Conservation (phyloP, 306 rosid genomes). For the Dryas alaskensis region DNA sequence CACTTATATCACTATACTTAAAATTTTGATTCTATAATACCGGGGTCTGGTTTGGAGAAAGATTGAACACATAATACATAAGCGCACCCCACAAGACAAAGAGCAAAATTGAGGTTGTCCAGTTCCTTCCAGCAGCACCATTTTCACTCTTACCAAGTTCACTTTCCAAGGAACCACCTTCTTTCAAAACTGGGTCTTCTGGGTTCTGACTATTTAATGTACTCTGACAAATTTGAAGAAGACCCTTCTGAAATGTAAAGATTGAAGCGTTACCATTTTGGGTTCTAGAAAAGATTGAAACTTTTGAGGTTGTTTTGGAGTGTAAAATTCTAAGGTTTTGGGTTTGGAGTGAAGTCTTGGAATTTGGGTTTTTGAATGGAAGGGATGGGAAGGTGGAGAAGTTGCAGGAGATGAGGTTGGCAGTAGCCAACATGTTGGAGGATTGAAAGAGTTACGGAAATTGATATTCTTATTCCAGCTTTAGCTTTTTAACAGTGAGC, state of each 20-base stretch:
- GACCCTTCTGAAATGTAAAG: constrained; percentile 22
- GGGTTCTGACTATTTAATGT: constrained; percentile 31
- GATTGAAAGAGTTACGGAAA: background rate
- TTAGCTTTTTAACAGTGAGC: background rate
- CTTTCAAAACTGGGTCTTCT: constrained; percentile 38
- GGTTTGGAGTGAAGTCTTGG: constrained; percentile 32
- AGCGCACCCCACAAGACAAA: constrained; percentile 71
- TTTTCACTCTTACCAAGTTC: constrained; percentile 31
- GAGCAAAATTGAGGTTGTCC: constrained; percentile 82
- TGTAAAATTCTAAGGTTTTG: constrained; percentile 19
- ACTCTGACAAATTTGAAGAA: constrained; percentile 36
- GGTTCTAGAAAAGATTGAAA: constrained; percentile 12
- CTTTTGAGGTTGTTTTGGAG: constrained; percentile 7
- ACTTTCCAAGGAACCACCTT: constrained; percentile 24
- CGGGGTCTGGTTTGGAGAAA: constrained; percentile 90
- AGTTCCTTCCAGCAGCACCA: constrained; percentile 54
- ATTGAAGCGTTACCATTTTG: constrained; percentile 18
- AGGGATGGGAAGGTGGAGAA: constrained; percentile 35
- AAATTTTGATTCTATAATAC: constrained; percentile 30
- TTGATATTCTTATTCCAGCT: background rate
- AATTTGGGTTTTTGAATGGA: constrained; percentile 21
- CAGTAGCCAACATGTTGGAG: constrained; percentile 35
- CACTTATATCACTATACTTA: background rate
- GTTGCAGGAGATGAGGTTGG: constrained; percentile 61
- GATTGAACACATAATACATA: constrained; percentile 62